phyloP scores from a whole-genome alignment of 192 early-diverging fungal genomes.

The Mortierella claussenii region DNA sequence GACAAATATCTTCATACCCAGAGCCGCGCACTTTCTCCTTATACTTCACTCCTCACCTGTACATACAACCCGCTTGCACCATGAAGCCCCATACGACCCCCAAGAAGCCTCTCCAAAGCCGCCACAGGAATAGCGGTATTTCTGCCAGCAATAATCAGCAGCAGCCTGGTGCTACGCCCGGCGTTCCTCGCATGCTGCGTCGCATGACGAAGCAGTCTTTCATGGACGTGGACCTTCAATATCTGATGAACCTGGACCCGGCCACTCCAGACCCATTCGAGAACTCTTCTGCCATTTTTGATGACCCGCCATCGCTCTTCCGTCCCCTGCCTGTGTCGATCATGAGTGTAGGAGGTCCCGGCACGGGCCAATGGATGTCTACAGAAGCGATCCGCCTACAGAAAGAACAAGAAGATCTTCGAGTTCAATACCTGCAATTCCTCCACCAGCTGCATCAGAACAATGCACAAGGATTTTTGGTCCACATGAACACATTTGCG shows the following conservation, averaged over 20 bases:
- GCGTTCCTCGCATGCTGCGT: constrained; percentile 42
- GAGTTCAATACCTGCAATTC: constrained; percentile 44
- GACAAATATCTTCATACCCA: too few relatives aligned
- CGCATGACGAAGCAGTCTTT: constrained; percentile 51
- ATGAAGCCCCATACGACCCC: constrained; percentile 30
- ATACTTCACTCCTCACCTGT: too few relatives aligned
- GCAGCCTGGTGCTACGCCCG: constrained; percentile 7
- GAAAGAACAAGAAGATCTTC: constrained; percentile 49
- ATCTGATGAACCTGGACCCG: constrained; percentile 43
- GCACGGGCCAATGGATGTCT: constrained; percentile 33
- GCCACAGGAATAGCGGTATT: constrained; percentile 19
- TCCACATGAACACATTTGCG: constrained; percentile 51
- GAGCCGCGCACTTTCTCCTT: too few relatives aligned
- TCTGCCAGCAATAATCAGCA: constrained; percentile 4
- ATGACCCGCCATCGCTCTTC: constrained; percentile 48
- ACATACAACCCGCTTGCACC: too few relatives aligned
- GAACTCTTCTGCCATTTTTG: constrained; percentile 45
- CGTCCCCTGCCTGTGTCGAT: constrained; percentile 27
- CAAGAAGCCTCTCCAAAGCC: constrained; percentile 49
- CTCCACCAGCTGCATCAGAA: constrained; percentile 33
- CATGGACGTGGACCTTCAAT: constrained; percentile 50
- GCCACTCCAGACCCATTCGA: constrained; percentile 44
- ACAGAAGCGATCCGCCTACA: constrained; percentile 31
- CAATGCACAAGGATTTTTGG: constrained; percentile 37
- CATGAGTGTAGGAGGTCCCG: constrained; percentile 3